Base-by-base conservation (phyloP, 2,329 filamentous ascomycete genomes). In the Helotiales sp. region DNA sequence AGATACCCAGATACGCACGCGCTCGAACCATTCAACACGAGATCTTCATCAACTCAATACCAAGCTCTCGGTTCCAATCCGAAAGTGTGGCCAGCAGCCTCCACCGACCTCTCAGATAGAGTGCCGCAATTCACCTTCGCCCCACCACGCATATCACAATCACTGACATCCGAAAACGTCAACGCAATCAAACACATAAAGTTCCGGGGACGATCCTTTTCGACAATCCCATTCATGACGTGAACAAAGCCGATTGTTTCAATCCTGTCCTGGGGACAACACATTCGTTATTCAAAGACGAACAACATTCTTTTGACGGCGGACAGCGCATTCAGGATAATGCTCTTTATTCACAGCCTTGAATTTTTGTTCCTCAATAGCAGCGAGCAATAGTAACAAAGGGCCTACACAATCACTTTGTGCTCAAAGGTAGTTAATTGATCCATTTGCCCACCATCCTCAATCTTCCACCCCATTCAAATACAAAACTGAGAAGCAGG, bases 261-360 rank as follows among this genome's bases (percentile, higher is more conserved):
- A 7, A 40, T 40, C 24, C 25, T 42, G 57, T 59, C 52, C 57
- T 55, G 48, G 57, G 49, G 57, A 55, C 52, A 52, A 31, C 19
- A 38, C 25, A 47, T 52, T 55, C 57, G 15, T 55, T 55, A 48
- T 50, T 54, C 47, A 40, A 55, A 49, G 33, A 24, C 33, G 46
- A 36, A 30, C 42, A 17, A 48, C 49, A 25, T 31, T 42, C 42
- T 49, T 53, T 57, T 52, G 46, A 50, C 50, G 25, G 22, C 22
- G 33, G 29, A 54, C 54, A 59, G 58, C 31, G 25, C 54, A 62
- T 44, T 60, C 52, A 57, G 44, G 36, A 68, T 58, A 59, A 68
- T 68, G 65, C 54, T 22, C 54, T 56, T 63, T 62, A 54, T 55
- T 52, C 25, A 54, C 40, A 59, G 53, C 49, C 9, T 34, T 33